Base-by-base conservation (phyloP, 257 asterid species). In the Verbascum thapsus region DNA sequence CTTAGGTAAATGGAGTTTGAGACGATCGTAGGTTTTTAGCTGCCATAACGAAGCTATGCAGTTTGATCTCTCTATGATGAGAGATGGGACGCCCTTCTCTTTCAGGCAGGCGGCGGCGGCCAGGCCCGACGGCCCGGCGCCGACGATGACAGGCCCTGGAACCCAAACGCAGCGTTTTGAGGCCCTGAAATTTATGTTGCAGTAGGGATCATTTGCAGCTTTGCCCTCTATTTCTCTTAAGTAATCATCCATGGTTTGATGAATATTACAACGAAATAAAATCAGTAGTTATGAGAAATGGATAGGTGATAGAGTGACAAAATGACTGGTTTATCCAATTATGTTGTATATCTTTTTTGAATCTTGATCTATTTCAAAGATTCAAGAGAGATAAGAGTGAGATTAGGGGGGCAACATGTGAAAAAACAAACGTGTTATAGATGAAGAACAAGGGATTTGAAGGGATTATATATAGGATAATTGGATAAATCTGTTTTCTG, bases 1-100 rank as follows among this genome's bases (percentile, higher is more conserved):
- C 43, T 88, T 88, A 0, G 98, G 98, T 1, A 91, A 59, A 53
- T 91, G 98, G 18, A 91, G 98, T 6, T 72, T 71, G 3, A 91
- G 90, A 1, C 98, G 90, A 38, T 88, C 84, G 76, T 91, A 91
- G 0, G 98, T 82, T 43, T 81, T 86, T 0, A 74, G 86, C 85
- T 88, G 90, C 98, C 98, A 91, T 0, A 91, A 53, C 0, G 98
- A 85, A 1, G 98, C 96, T 66, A 91, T 74, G 71, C 98, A 88
- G 67, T 68, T 76, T 0, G 88, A 86, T 72, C 98, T 72, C 78
- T 91, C 96, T 8, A 91, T 30, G 0, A 91, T 61, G 8, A 84
- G 56, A 3, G 90, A 81, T 0, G 91, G 90, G 3, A 88, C 76
- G 0, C 87, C 87, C 10, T 69, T 67, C 8, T 68, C 80, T 47